phyloP scores from a whole-genome alignment of 305 asterid genomes.

The Stenogyne calaminthoides region DNA sequence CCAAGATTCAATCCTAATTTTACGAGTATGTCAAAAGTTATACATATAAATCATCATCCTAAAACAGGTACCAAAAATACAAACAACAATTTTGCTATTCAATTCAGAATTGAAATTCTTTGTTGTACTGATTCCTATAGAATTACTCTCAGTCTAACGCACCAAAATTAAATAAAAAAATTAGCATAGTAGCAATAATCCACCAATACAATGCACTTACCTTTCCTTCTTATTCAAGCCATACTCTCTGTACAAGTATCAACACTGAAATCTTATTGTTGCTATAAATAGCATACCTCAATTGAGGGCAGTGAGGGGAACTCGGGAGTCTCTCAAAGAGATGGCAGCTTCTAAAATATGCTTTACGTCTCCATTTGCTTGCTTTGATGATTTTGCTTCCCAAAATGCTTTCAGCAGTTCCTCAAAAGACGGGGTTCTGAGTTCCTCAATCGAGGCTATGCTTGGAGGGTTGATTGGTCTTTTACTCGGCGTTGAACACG shows the following conservation, averaged over 20 bases:
- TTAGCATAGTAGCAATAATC: slow-evolving; percentile 5
- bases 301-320: slow-evolving; percentile 86
- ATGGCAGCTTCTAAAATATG: slow-evolving; percentile 60
- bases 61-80: slow-evolving; percentile 31
- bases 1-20: too few species aligned
- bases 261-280: slow-evolving; percentile 25
- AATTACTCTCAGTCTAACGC: not conserved
- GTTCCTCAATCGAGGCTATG: slow-evolving; percentile 79
- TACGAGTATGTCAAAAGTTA: slow-evolving; percentile 4
- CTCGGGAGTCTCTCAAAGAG: slow-evolving; percentile 72
- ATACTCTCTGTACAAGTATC: slow-evolving; percentile 39
- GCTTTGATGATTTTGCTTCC: slow-evolving; percentile 80
- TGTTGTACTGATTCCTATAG: slow-evolving; percentile 16
- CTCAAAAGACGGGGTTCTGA: slow-evolving; percentile 82
- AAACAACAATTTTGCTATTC: slow-evolving; percentile 20
- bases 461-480: slow-evolving; percentile 80
- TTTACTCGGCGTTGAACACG: slow-evolving; percentile 85
- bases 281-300: slow-evolving; percentile 30
- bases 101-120: slow-evolving; percentile 38
- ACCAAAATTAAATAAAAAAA: slow-evolving; percentile 7
- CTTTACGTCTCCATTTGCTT: slow-evolving; percentile 76
- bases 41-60: not conserved
- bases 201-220: slow-evolving; percentile 12
- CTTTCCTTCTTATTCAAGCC: slow-evolving; percentile 26
- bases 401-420: slow-evolving; percentile 80